Conservation (phyloP, 2,329 filamentous ascomycete genomes). For the Verticillium zaregamsianum region DNA sequence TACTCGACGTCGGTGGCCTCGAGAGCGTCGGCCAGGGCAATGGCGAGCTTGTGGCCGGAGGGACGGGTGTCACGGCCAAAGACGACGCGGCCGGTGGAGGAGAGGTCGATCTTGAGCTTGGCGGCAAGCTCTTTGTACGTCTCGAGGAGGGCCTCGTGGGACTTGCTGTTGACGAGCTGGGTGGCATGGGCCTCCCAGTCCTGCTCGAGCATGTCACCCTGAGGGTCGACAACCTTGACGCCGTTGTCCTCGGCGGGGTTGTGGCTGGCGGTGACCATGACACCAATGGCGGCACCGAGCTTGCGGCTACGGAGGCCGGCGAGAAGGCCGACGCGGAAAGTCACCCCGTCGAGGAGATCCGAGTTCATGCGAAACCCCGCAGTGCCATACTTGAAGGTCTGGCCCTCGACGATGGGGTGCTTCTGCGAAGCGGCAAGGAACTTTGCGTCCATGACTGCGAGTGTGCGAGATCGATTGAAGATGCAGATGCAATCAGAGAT, state of each 20-base stretch:
- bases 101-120: constrained; percentile 70
- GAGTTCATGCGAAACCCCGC: constrained; percentile 67
- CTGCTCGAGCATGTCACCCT: constrained; percentile 96
- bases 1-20: constrained; percentile 70
- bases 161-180: constrained; percentile 77
- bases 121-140: constrained; percentile 73
- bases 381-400: constrained; percentile 61
- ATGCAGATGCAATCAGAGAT: background rate
- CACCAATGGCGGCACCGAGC: constrained; percentile 85
- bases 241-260: constrained; percentile 89
- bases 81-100: constrained; percentile 71
- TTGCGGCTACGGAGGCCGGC: constrained; percentile 86
- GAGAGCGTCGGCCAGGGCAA: constrained; percentile 74
- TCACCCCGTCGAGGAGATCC: constrained; percentile 83
- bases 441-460: constrained; percentile 43
- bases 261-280: constrained; percentile 95
- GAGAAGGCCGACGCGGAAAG: constrained; percentile 88
- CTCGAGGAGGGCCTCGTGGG: constrained; percentile 69
- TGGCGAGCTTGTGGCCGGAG: constrained; percentile 79
- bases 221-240: constrained; percentile 92
- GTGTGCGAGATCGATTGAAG: background rate
- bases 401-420: constrained; percentile 54
- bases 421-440: constrained; percentile 59
- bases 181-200: constrained; percentile 93
- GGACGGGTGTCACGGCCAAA: constrained; percentile 91